Percentiles rank a stretch among this genome's conserved stretches.
phyloP scores from a whole-genome alignment of 2,329 filamentous ascomycete genomes.

The Ilyonectria robusta region DNA sequence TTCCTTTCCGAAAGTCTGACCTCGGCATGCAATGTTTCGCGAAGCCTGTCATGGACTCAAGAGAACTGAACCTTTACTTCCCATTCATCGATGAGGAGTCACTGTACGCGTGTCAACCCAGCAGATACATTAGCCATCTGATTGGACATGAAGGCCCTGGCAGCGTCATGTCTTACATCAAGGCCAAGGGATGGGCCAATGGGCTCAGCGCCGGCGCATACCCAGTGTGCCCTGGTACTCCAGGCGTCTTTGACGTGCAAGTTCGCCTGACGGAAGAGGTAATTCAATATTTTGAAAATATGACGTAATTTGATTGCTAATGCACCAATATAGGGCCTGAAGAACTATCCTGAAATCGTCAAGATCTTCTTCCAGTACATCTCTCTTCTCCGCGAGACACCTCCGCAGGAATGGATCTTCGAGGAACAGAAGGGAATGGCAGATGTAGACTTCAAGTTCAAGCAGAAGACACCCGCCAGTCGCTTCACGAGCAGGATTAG shows the following conservation, averaged over 20 bases:
- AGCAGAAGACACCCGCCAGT: slow-evolving; percentile 91
- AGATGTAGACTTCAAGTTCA: slow-evolving; percentile 95
- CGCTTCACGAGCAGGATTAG: slow-evolving; percentile 89
- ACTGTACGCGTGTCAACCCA: slow-evolving; percentile 84
- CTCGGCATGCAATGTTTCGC: slow-evolving; percentile 82
- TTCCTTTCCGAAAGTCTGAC: slow-evolving; percentile 64
- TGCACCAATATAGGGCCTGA: slow-evolving; percentile 68
- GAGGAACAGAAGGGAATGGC: slow-evolving; percentile 91
- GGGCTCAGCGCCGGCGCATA: slow-evolving; percentile 83
- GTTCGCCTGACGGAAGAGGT: slow-evolving; percentile 88
- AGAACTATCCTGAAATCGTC: slow-evolving; percentile 84
- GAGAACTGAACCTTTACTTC: slow-evolving; percentile 85
- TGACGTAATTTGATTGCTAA: slow-evolving; percentile 19
- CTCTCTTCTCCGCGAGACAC: slow-evolving; percentile 82
- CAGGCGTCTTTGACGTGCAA: slow-evolving; percentile 84
- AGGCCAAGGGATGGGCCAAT: slow-evolving; percentile 91
- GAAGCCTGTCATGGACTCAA: slow-evolving; percentile 91
- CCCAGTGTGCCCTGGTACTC: slow-evolving; percentile 81
- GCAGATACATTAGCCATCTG: slow-evolving; percentile 88
- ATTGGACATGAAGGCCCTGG: slow-evolving; percentile 95
- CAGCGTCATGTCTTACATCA: slow-evolving; percentile 91
- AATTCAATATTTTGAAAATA: slow-evolving; percentile 6
- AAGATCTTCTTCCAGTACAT: slow-evolving; percentile 94
- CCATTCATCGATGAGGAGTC: slow-evolving; percentile 88
- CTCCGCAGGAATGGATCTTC: slow-evolving; percentile 93